These are phyloP conservation scores for Apophysomyces elegans DNA, from an alignment of 371 early-diverging fungal genomes.

Conservation along the genomic window DNA sequence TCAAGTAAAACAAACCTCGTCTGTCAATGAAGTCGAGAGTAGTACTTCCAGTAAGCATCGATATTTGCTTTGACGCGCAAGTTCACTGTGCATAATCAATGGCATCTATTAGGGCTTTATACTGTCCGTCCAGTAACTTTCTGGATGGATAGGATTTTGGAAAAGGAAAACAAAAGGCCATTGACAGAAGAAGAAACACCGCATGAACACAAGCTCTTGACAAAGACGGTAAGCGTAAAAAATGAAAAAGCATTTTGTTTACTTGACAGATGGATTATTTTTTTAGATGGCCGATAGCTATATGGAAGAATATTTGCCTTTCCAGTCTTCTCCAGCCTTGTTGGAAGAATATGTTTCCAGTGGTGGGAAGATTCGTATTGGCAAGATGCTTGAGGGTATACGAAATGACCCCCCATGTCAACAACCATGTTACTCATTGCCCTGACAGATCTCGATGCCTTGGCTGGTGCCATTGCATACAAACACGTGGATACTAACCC, in stretches of 20 bases:
- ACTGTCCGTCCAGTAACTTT: slow-evolving; percentile 50
- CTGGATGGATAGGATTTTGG: slow-evolving; percentile 49
- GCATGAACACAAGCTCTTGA: slow-evolving; percentile 22
- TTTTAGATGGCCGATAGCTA: slow-evolving; percentile 78
- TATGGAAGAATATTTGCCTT: slow-evolving; percentile 78
- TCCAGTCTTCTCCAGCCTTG: slow-evolving; percentile 73
- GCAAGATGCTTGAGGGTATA: slow-evolving; percentile 64
- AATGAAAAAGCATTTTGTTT: background rate
- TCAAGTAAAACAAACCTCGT: background rate
- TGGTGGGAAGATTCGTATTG: slow-evolving; percentile 69
- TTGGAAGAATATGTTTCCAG: slow-evolving; percentile 83
- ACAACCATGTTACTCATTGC: background rate
- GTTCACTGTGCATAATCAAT: too few species aligned
- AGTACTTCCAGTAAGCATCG: background rate
- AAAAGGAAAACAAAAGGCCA: slow-evolving; percentile 22
- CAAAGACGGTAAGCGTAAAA: slow-evolving; percentile 28
- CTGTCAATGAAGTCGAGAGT: background rate
- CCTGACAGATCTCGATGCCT: slow-evolving; percentile 69
- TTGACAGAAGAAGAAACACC: slow-evolving; percentile 17
- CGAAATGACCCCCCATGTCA: background rate
- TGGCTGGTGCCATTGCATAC: slow-evolving; percentile 85
- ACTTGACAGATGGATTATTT: background rate
- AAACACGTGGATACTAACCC: slow-evolving; percentile 70
- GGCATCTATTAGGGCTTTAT: slow-evolving; percentile 18
- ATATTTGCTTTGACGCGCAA: slow-evolving; percentile 12